Percentiles rank a stretch among this genome's conserved stretches.
phyloP scores from a whole-genome alignment of 176 grass and related monocot species.

The Ensete ventricosum region DNA sequence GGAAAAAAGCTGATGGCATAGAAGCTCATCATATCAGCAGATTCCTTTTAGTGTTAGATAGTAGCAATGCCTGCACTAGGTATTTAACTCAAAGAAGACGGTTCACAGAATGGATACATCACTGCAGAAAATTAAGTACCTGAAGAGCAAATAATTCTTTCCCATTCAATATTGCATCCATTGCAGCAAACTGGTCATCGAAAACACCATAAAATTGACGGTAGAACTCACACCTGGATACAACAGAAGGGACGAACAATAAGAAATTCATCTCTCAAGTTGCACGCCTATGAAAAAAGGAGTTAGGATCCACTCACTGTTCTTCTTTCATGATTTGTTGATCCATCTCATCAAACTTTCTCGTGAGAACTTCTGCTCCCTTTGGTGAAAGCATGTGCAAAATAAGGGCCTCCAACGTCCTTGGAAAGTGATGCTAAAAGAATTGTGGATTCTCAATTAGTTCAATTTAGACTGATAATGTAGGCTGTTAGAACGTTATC shows the following conservation, averaged over 20 bases:
- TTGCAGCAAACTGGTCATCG: constrained; percentile 68
- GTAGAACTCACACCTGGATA: constrained; percentile 57
- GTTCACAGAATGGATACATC: background rate
- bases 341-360: constrained; percentile 93
- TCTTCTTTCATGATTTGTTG: constrained; percentile 60
- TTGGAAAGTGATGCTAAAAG: constrained; percentile 75
- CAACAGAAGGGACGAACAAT: background rate
- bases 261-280: constrained; percentile 9
- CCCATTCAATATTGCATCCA: constrained; percentile 70
- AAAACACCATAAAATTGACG: constrained; percentile 74
- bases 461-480: background rate
- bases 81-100: background rate
- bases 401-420: constrained; percentile 71
- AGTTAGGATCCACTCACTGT: constrained; percentile 38
- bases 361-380: constrained; percentile 86
- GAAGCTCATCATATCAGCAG: too few relatives aligned
- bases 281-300: constrained; percentile 2
- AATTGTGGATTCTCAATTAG: background rate
- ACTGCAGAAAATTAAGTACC: constrained; percentile 29
- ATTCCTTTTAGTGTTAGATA: too few relatives aligned
- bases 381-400: constrained; percentile 66
- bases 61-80: background rate
- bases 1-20: background rate
- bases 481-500: too few relatives aligned
- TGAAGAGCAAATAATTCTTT: constrained; percentile 85